Percentiles rank a stretch among this genome's conserved stretches.
Conservation (phyloP, 331 rosid species). For the Prunus yedoensis region DNA sequence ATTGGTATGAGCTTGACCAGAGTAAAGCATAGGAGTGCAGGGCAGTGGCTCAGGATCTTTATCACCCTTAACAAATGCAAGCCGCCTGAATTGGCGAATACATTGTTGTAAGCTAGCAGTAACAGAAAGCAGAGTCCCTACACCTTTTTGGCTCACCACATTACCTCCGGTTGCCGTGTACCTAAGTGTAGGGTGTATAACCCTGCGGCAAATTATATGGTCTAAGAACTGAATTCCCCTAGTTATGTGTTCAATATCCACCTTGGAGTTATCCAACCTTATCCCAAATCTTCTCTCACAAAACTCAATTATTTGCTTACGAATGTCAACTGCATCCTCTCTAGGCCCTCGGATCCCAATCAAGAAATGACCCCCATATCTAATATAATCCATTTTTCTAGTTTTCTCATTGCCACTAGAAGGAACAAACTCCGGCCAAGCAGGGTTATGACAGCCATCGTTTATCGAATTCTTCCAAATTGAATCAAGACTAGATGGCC, state of each 20-base stretch:
- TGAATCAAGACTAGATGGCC: conserved; percentile 69
- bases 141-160: conserved; percentile 81
- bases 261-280: conserved; percentile 69
- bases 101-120: conserved; percentile 85
- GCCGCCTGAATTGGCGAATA: conserved; percentile 72
- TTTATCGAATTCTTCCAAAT: conserved; percentile 75
- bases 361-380: conserved; percentile 83
- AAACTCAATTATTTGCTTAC: conserved; percentile 60
- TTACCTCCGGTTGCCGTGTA: conserved; percentile 77
- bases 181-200: conserved; percentile 81
- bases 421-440: conserved; percentile 93
- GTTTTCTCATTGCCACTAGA: conserved; percentile 78
- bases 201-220: conserved; percentile 79
- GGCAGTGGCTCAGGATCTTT: conserved; percentile 90
- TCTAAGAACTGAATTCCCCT: conserved; percentile 87
- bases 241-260: conserved; percentile 85
- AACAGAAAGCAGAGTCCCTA: conserved; percentile 85
- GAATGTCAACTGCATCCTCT: conserved; percentile 68
- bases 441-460: conserved; percentile 87
- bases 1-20: conserved; percentile 87
- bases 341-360: conserved; percentile 87
- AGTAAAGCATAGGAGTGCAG: conserved; percentile 83
- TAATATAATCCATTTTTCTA: conserved; percentile 77
- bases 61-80: conserved; percentile 77
- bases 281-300: conserved; percentile 59